Evolutionary conservation across 352 stramenopile genomes (phyloP), one percentile per base, ranked within the genome.

Genomic region (Pythium grandisporangium): DNA sequence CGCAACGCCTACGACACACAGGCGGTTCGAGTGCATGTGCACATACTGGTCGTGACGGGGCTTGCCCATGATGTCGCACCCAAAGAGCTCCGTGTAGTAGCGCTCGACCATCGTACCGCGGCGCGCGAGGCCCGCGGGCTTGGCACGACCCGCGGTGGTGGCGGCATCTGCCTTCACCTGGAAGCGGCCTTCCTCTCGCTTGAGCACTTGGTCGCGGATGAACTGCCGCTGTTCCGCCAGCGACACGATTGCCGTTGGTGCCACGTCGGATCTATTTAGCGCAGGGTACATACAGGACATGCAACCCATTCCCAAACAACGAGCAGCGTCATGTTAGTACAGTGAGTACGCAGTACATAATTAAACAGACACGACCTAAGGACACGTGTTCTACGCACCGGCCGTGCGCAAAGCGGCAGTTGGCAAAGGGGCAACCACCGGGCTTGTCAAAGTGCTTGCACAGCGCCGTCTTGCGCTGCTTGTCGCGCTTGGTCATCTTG

Each of bases 371-470:
- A n/a, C n/a, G n/a, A n/a, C n/a, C n/a, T n/a, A n/a, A n/a, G n/a
- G n/a, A n/a, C n/a, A n/a, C n/a, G n/a, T n/a, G n/a, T n/a, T n/a
- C n/a, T n/a, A n/a, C n/a, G 27, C 30, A 81, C 68, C 66, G 61
- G 42, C 77, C 76, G 42, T 93, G 80, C 4, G 80, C 76, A 39
- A 83, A 93, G 56, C 77, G 77, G 61, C 80, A 93, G 37, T 93
- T 64, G n/a, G 73, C 46, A 50, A 84, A 93, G 38, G 80, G 80
- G 53, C 80, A 93, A 6, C 80, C 80, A 17, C 63, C 72, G 6
- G 80, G 76, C 30, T 84, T 85, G 67, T 88, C 77, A 51, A 87
- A 93, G 58, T 88, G 80, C 49, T 85, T 85, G 61, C 80, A 93
- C 25, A 93, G 53, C 43, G 72, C 72, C 23, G 74, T 83, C 59